A percentile compares a stretch with the other conserved stretches of the same genome.
These are phyloP conservation scores for Protomyces pachydermus DNA, from an alignment of 1,139 yeast genomes.

Conservation along the genomic window DNA sequence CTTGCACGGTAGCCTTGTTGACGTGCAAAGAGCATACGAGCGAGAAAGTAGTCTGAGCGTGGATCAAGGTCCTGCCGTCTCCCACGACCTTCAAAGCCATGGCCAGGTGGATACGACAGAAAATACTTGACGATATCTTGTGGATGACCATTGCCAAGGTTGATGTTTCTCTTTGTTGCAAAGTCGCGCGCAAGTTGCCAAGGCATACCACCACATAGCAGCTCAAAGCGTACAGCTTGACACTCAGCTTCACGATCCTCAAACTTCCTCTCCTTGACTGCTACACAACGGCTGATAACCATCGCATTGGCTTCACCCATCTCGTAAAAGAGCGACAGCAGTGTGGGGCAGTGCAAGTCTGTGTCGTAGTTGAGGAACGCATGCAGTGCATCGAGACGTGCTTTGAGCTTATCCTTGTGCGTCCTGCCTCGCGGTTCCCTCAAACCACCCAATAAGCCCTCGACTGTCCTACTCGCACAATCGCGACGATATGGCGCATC, in stretches of 20 bases:
- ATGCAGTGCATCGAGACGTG: neutral
- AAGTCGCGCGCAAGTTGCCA: neutral
- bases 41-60: conserved; percentile 10
- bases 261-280: neutral
- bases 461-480: neutral
- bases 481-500: conserved; percentile 2
- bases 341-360: neutral
- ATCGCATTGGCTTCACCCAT: conserved; percentile 2
- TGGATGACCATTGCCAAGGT: neutral
- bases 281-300: neutral
- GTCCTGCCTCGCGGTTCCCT: neutral
- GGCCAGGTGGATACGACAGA: neutral
- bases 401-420: neutral
- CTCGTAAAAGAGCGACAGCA: conserved; percentile 3
- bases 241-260: neutral
- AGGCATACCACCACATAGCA: neutral
- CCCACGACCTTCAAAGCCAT: neutral
- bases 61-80: conserved; percentile 1
- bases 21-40: conserved; percentile 6
- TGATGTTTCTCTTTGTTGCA: neutral
- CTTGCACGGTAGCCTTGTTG: neutral
- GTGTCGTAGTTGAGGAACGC: conserved; percentile 4
- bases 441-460: neutral
- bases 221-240: neutral
- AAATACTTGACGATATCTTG: neutral